Evolutionary conservation across 805 yeast genomes (phyloP), one percentile per base, ranked within the genome.

Genomic region (Zygosaccharomyces siamensis): DNA sequence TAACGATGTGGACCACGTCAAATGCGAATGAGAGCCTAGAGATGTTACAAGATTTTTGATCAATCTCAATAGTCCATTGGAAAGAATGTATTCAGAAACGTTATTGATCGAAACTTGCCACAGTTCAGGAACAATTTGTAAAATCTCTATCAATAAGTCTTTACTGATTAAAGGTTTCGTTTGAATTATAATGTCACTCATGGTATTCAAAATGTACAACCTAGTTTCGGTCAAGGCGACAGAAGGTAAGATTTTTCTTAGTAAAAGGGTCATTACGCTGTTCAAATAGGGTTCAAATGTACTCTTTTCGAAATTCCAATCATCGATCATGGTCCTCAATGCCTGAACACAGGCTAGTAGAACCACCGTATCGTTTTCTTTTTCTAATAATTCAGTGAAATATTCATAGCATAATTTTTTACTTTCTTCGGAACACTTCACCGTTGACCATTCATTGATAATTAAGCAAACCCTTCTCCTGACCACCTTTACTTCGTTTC

Each of bases 231-330:
- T 78, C 42, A 79, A 67, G 23, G 74, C 72, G 49, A 84, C 73
- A 5, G 70, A 69, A 6, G 72, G 68, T 35, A 89, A 60, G 16
- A 86, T 59, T 7, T 65, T 64, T 28, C 63, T 57, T 24, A 89
- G 63, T 11, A 82, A 61, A n/a, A 74, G 63, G 2, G 67, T 57
- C 8, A 86, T 74, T 36, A 77, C 76, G 1, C 72, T 72, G 26
- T 77, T 74, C 46, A 86, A 70, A 59, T 69, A 89, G 1, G 92
- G 88, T 53, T 77, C 68, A 58, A 93, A 88, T 27, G 72, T 80
- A 12, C 69, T 71, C 51, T 86, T 83, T 33, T 80, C 74, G 64
- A 92, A 90, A 51, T 86, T 90, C 87, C 95, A 88, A 59, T 89
- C 97, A 52, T 88, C 90, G 28, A 92, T 72, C 43, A 86, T 73